A percentile compares a stretch with the other conserved stretches of the same genome.
phyloP scores from a whole-genome alignment of 1,284 basidiomycete genomes.

The Neolentinus lepideus region DNA sequence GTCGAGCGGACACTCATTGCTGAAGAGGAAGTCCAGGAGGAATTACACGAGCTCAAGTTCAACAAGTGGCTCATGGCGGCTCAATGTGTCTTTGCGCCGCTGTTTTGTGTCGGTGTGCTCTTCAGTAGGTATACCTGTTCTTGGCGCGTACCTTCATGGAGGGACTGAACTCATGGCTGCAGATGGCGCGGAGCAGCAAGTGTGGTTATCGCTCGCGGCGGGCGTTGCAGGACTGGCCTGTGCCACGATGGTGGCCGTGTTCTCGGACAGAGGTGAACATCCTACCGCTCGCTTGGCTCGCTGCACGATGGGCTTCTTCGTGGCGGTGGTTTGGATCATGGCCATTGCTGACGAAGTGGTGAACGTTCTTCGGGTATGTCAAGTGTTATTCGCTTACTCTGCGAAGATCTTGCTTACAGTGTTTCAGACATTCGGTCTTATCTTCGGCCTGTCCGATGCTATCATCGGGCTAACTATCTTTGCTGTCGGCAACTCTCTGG shows the following conservation, averaged over 20 bases:
- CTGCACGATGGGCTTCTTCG: slow-evolving; percentile 84
- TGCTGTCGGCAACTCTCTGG: slow-evolving; percentile 92
- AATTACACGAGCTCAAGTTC: slow-evolving; percentile 57
- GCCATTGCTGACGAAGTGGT: slow-evolving; percentile 94
- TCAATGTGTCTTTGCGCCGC: slow-evolving; percentile 75
- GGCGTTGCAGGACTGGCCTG: slow-evolving; percentile 46
- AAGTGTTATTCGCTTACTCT: slow-evolving; percentile 10
- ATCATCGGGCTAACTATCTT: slow-evolving; percentile 97
- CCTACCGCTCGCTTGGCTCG: slow-evolving; percentile 61
- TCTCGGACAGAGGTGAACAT: slow-evolving; percentile 55
- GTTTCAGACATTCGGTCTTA: slow-evolving; percentile 79
- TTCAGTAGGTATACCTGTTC: slow-evolving; percentile 47
- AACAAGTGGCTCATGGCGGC: slow-evolving; percentile 78
- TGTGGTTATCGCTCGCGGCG: slow-evolving; percentile 51
- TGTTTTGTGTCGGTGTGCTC: slow-evolving; percentile 69
- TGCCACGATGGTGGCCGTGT: slow-evolving; percentile 51
- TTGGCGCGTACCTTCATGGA: not conserved
- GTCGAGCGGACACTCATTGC: slow-evolving; percentile 54
- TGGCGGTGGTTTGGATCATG: slow-evolving; percentile 93
- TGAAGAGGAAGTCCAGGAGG: slow-evolving; percentile 58
- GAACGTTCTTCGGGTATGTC: slow-evolving; percentile 67
- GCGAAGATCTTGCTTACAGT: slow-evolving; percentile 3
- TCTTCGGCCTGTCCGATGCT: slow-evolving; percentile 94
- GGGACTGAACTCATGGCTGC: not conserved
- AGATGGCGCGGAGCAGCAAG: slow-evolving; percentile 51